Percentiles rank a stretch among this genome's conserved stretches.
Conservation (phyloP, 371 early-diverging fungal genomes). For the Phascolomyces articulosus region DNA sequence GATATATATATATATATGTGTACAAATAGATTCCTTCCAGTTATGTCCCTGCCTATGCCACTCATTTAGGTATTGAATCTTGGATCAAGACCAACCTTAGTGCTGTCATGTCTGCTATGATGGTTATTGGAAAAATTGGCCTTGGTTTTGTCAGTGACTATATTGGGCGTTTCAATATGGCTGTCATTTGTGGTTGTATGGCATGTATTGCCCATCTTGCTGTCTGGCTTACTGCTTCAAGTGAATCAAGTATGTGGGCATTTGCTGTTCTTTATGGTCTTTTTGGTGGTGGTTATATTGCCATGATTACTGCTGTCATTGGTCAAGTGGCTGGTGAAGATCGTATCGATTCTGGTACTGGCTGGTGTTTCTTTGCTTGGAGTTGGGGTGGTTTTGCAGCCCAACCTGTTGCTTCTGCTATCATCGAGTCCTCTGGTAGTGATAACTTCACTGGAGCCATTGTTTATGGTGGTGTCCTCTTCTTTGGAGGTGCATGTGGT, state of each 20-base stretch:
- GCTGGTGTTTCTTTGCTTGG: slow-evolving; percentile 50
- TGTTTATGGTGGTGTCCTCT: slow-evolving; percentile 22
- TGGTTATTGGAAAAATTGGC: slow-evolving; percentile 45
- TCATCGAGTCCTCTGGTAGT: slow-evolving; percentile 24
- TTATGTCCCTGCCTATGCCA: slow-evolving; percentile 27
- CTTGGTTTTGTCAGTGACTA: slow-evolving; percentile 55
- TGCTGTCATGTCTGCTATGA: slow-evolving; percentile 52
- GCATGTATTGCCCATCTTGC: slow-evolving; percentile 40
- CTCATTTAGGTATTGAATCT: slow-evolving; percentile 29
- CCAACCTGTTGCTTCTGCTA: slow-evolving; percentile 51
- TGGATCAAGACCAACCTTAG: slow-evolving; percentile 40
- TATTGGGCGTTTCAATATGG: slow-evolving; percentile 60
- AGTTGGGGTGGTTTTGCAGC: slow-evolving; percentile 56
- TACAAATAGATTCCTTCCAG: slow-evolving; percentile 11
- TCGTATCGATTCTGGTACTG: slow-evolving; percentile 53
- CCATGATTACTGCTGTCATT: slow-evolving; percentile 48
- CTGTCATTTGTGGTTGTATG: slow-evolving; percentile 46
- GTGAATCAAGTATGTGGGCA: slow-evolving; percentile 37
- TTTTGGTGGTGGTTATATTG: slow-evolving; percentile 58
- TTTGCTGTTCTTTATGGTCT: slow-evolving; percentile 55
- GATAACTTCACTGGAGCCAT: slow-evolving; percentile 25
- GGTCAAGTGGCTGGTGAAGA: slow-evolving; percentile 54
- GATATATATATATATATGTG: neutral
- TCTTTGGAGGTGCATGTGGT: slow-evolving; percentile 26
- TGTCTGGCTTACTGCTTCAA: slow-evolving; percentile 48